Base-by-base conservation (phyloP, 1,284 basidiomycete genomes). In the Heterobasidion parviporum region DNA sequence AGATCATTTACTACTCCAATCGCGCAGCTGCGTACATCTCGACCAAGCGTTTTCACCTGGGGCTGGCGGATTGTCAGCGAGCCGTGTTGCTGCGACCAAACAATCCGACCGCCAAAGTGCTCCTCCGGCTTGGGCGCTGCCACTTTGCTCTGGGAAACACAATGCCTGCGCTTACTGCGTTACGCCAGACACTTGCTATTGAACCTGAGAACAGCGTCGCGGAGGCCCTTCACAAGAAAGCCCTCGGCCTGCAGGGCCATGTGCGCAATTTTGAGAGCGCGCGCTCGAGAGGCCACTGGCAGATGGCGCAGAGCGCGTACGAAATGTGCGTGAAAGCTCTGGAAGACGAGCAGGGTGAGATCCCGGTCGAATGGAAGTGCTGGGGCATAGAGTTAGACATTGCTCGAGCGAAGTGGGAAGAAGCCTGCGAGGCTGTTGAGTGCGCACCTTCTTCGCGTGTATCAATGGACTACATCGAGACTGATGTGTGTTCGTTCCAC, bases 261-360 rank as follows among this genome's bases (percentile, higher is more conserved):
- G 53, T 59, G 33, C 52, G 55, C 3, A 56, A 54, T 4, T 64
- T 60, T 35, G 44, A 36, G 6, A 52, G 45, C 1, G 60, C 62
- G 3, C 43, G 53, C n/a, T 48, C 53, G 9, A 56, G 63, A n/a
- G 55, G 54, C 8, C 60, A 61, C 48, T 64, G 63, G 63, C 55
- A 52, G 16, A 58, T 56, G 56, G 63, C 60, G 35, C 45, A 59
- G 43, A 45, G 46, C 14, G 59, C 60, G 18, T 60, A 60, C 50
- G 60, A 58, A 26, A 53, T 56, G 2, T 62, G 60, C 38, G 18
- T 60, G 8, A 16, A 32, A 4, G 45, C 57, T 3, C 56, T 58
- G 32, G 53, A 50, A 15, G 56, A 58, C 9, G 57, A 64, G 43
- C 47, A 53, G 36, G 53, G 53, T 16, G 53, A 53, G n/a, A 33